Evolutionary conservation across 2,329 filamentous ascomycete genomes (phyloP).

Genomic region (Neobulgaria alba): DNA sequence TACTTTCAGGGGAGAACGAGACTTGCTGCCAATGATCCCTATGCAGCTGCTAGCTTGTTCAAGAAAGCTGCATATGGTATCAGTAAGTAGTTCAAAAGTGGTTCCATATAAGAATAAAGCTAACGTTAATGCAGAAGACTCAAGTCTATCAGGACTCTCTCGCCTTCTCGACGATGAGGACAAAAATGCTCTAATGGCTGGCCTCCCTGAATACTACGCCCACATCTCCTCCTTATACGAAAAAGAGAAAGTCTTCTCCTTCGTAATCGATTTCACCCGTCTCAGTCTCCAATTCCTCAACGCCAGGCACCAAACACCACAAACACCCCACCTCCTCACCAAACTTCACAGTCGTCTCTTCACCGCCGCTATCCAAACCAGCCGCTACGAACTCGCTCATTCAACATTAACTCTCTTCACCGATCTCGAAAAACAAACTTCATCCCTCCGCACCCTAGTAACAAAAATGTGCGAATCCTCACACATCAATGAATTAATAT

Average conservation of each 20-base stretch:
- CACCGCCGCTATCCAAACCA: constrained; percentile 68
- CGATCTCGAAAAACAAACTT: constrained; percentile 61
- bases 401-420: constrained; percentile 66
- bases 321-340: constrained; percentile 36
- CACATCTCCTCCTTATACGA: constrained; percentile 82
- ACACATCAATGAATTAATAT: constrained; percentile 58
- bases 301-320: constrained; percentile 7
- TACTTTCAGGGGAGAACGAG: constrained; percentile 81
- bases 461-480: constrained; percentile 61
- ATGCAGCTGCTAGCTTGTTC: constrained; percentile 66
- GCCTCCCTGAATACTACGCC: constrained; percentile 74
- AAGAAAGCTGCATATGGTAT: constrained; percentile 75
- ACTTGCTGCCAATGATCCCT: constrained; percentile 65
- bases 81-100: constrained; percentile 50
- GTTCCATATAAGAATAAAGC: too few relatives aligned
- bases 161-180: constrained; percentile 70
- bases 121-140: too few relatives aligned
- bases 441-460: constrained; percentile 62
- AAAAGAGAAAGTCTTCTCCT: constrained; percentile 64
- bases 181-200: constrained; percentile 59
- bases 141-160: too few relatives aligned
- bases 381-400: constrained; percentile 76
- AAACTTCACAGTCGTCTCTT: constrained; percentile 81
- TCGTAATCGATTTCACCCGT: constrained; percentile 75
- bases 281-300: constrained; percentile 58